These are phyloP conservation scores for Malassezia cuniculi DNA, from an alignment of 1,284 basidiomycete genomes.

Conservation along the genomic window DNA sequence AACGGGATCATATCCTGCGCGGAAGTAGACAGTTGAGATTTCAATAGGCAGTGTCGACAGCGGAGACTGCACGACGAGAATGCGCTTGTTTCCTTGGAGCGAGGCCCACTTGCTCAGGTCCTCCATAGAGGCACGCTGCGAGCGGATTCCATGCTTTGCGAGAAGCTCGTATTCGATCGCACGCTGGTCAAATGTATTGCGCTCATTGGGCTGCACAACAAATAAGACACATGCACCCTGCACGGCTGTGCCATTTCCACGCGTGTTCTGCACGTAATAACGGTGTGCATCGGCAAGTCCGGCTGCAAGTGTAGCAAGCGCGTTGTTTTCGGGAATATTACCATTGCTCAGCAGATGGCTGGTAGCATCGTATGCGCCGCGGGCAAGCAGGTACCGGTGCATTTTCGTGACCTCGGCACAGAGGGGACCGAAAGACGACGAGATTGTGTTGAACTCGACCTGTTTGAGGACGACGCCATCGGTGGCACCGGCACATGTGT, in stretches of 20 bases:
- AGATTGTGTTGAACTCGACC: slow-evolving; percentile 97
- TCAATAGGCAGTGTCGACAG: slow-evolving; percentile 47
- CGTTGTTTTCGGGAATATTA: slow-evolving; percentile 64
- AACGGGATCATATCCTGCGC: slow-evolving; percentile 70
- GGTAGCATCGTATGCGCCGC: slow-evolving; percentile 52
- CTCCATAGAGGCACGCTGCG: slow-evolving; percentile 23
- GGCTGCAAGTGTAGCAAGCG: slow-evolving; percentile 57
- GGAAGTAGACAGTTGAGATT: slow-evolving; percentile 73
- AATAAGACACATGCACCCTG: slow-evolving; percentile 55
- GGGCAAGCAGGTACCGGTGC: slow-evolving; percentile 49
- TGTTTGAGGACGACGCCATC: slow-evolving; percentile 58
- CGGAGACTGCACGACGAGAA: slow-evolving; percentile 4
- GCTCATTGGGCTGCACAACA: slow-evolving; percentile 73
- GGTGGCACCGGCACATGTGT: slow-evolving; percentile 48
- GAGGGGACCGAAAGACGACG: slow-evolving; percentile 73
- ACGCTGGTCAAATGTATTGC: slow-evolving; percentile 93
- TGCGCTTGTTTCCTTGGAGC: slow-evolving; percentile 2
- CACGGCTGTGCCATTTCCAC: background rate
- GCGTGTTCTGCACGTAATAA: slow-evolving; percentile 52
- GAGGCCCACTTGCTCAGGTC: slow-evolving; percentile 16
- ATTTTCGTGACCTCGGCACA: slow-evolving; percentile 62
- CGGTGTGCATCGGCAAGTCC: slow-evolving; percentile 69
- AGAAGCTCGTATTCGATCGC: slow-evolving; percentile 74
- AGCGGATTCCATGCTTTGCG: slow-evolving; percentile 49
- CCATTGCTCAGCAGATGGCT: slow-evolving; percentile 52